Percentiles rank a stretch among this genome's conserved stretches.
Conservation (phyloP, 2,329 filamentous ascomycete species). For the Trichoderma pleuroti region DNA sequence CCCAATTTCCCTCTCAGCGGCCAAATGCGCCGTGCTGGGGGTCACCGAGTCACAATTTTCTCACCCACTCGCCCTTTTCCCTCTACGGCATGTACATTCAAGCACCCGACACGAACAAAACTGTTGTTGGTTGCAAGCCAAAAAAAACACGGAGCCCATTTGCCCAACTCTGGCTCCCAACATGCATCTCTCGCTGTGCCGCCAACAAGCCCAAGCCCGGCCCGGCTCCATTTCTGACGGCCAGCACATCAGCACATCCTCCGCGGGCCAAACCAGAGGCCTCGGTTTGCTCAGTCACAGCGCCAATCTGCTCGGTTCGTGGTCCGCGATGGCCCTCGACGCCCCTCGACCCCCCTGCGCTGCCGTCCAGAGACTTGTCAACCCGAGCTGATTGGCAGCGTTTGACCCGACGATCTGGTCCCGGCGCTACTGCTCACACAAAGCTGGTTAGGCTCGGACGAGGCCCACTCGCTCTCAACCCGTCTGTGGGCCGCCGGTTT, state of each 20-base stretch:
- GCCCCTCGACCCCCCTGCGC: constrained; percentile 11
- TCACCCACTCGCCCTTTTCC: not conserved
- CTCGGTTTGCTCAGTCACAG: constrained; percentile 3
- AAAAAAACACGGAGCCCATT: not conserved
- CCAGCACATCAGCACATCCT: constrained; percentile 2
- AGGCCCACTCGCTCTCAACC: constrained; percentile 24
- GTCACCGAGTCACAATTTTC: not conserved
- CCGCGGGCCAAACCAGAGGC: not conserved
- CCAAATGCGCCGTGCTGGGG: not conserved
- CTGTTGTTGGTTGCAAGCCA: constrained; percentile 8
- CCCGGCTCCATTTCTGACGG: not conserved
- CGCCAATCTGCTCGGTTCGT: constrained; percentile 18
- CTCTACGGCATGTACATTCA: not conserved
- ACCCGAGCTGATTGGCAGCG: constrained; percentile 20
- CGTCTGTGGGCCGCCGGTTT: constrained; percentile 14
- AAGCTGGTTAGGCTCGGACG: constrained; percentile 24
- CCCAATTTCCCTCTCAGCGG: not conserved
- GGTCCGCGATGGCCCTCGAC: constrained; percentile 13
- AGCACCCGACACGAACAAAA: not conserved
- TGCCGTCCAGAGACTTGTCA: not conserved
- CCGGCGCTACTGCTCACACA: constrained; percentile 32
- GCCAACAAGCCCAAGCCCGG: not conserved
- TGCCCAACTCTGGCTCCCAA: not conserved
- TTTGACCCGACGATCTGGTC: constrained; percentile 34
- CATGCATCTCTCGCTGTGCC: not conserved